These are phyloP conservation scores for Hypoxylon perforatum DNA, from an alignment of 495 filamentous ascomycete species.

Conservation along the genomic window DNA sequence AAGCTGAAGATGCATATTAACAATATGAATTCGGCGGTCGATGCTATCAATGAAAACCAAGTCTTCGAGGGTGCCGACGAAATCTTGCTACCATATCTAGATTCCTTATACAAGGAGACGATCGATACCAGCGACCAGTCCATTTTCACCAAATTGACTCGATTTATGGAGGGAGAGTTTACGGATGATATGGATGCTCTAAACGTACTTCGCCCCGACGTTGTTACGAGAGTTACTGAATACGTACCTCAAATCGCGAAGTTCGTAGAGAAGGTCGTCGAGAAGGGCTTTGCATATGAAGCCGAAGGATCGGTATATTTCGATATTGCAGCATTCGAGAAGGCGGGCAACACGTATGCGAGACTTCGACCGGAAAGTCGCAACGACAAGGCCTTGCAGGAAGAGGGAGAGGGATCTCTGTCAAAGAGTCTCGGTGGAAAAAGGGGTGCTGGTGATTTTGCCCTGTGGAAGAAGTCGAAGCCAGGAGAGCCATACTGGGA, in stretches of 20 bases:
- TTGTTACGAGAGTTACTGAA: conserved; percentile 87
- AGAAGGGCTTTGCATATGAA: conserved; percentile 91
- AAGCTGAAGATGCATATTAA: conserved; percentile 95
- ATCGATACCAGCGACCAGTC: conserved; percentile 80
- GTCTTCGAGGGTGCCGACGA: conserved; percentile 64
- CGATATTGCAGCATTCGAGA: conserved; percentile 88
- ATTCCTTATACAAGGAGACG: conserved; percentile 76
- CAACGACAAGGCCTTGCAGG: conserved; percentile 81
- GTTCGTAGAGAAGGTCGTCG: conserved; percentile 76
- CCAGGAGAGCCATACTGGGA: conserved; percentile 92
- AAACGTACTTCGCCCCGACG: conserved; percentile 86
- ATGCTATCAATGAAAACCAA: conserved; percentile 61
- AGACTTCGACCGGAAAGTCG: conserved; percentile 87
- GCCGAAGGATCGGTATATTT: conserved; percentile 93
- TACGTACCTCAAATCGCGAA: conserved; percentile 83
- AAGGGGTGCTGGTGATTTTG: conserved; percentile 82
- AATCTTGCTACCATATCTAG: conserved; percentile 87
- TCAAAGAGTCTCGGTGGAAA: conserved; percentile 75
- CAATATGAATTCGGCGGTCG: conserved; percentile 72
- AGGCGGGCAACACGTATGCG: conserved; percentile 83
- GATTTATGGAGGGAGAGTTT: conserved; percentile 85
- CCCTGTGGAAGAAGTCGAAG: conserved; percentile 93
- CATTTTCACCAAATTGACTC: conserved; percentile 79
- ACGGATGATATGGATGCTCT: conserved; percentile 84
- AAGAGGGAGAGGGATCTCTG: conserved; percentile 90